Evolutionary conservation across 2,329 filamentous ascomycete genomes (phyloP).

Genomic region (Penicillium sp.): DNA sequence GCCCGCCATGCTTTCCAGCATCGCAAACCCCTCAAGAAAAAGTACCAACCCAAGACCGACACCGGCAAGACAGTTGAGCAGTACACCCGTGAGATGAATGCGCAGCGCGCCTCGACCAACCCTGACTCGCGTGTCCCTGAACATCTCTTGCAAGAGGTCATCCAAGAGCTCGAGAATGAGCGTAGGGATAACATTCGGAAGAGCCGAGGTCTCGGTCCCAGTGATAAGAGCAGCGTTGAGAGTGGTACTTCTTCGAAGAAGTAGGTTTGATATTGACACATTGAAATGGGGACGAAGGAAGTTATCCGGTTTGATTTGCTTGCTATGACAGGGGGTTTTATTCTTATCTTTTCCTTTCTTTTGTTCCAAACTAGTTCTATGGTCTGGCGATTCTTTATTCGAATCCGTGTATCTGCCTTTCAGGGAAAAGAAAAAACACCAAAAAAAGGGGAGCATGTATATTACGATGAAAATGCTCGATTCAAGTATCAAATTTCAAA

Average conservation of each 20-base stretch:
- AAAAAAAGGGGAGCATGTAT: neutral
- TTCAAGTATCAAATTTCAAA: neutral
- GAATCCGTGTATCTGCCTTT: neutral
- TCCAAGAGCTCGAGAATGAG: constrained; percentile 4
- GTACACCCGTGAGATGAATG: constrained; percentile 3
- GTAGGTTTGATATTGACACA: neutral
- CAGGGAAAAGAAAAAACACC: neutral
- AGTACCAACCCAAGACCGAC: constrained; percentile 5
- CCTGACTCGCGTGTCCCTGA: constrained; percentile 1
- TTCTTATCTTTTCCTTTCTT: neutral
- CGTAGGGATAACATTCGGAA: neutral
- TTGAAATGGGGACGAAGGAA: neutral
- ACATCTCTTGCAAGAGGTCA: neutral
- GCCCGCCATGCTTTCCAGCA: constrained; percentile 5
- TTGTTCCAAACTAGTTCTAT: neutral
- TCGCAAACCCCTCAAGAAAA: constrained; percentile 5
- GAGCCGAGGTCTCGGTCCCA: neutral
- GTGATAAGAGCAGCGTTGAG: neutral
- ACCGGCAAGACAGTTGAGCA: constrained; percentile 6
- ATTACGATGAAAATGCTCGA: neutral
- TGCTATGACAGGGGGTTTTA: neutral
- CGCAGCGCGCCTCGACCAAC: neutral
- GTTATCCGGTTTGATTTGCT: neutral
- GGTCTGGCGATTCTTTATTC: neutral
- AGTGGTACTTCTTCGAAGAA: constrained; percentile 1